These are phyloP conservation scores for Diplodia mutila DNA, from an alignment of 2,329 filamentous ascomycete species.

Conservation along the genomic window DNA sequence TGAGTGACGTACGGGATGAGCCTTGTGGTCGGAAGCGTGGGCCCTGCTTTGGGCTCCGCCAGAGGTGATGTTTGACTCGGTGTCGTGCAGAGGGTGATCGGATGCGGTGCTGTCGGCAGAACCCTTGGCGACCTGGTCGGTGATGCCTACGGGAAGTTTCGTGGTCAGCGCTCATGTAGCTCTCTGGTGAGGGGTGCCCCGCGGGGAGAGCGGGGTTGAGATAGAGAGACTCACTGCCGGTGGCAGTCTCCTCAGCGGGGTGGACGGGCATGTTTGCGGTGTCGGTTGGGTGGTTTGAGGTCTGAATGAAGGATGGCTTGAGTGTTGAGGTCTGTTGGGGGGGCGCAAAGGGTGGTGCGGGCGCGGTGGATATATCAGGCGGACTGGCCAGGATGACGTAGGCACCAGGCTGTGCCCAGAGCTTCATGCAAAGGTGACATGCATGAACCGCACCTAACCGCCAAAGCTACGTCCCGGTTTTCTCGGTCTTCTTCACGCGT, in stretches of 20 bases:
- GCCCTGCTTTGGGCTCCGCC: conserved; percentile 37
- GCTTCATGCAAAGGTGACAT: conserved; percentile 11
- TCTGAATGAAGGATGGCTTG: not conserved
- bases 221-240: conserved; percentile 40
- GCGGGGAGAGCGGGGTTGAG: not conserved
- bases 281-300: not conserved
- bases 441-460: conserved; percentile 14
- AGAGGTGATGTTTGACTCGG: conserved; percentile 38
- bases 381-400: conserved; percentile 17
- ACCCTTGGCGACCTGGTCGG: conserved; percentile 51
- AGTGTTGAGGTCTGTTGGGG: not conserved
- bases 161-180: not conserved
- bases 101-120: conserved; percentile 47
- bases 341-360: not conserved
- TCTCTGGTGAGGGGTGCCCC: too few relatives aligned
- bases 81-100: conserved; percentile 40
- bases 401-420: not conserved
- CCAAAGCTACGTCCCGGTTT: not conserved
- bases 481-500: not conserved
- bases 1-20: conserved; percentile 44
- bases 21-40: conserved; percentile 43
- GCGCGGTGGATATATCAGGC: conserved; percentile 22
- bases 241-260: conserved; percentile 46
- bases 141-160: conserved; percentile 42
- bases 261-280: conserved; percentile 47